Percentiles rank a stretch among this genome's conserved stretches.
These are phyloP conservation scores for Babesia divergens DNA, from an alignment of 169 alveolate genomes.

Conservation along the genomic window DNA sequence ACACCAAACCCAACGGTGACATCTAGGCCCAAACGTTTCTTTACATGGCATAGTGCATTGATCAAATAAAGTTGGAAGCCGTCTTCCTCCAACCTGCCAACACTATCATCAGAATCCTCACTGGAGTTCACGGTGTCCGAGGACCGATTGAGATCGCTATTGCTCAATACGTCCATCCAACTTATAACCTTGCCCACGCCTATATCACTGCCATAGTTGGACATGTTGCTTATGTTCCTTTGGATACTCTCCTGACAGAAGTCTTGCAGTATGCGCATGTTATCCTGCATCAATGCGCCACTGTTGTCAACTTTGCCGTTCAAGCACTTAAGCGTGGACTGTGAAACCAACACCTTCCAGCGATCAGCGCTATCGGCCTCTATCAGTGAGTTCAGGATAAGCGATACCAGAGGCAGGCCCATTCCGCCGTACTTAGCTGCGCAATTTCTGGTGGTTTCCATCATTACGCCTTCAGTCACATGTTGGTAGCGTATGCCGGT, in stretches of 20 bases:
- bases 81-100: neutral
- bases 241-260: slow-evolving; percentile 1
- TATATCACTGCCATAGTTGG: slow-evolving; percentile 13
- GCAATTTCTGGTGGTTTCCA: neutral
- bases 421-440: neutral
- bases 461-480: neutral
- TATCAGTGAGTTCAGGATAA: neutral
- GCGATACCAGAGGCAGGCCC: slow-evolving; percentile 25
- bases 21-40: neutral
- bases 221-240: neutral
- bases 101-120: neutral
- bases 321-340: neutral
- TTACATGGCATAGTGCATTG: neutral
- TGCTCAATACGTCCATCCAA: neutral
- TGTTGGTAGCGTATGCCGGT: slow-evolving; percentile 6
- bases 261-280: neutral
- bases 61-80: slow-evolving; percentile 18
- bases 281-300: neutral
- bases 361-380: neutral
- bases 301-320: neutral
- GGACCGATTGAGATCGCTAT: neutral
- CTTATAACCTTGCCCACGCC: neutral
- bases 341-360: neutral
- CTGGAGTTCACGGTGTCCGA: neutral
- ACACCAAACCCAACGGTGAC: neutral